A percentile compares a stretch with the other conserved stretches of the same genome.
Conservation (phyloP, 2,329 filamentous ascomycete genomes). For the Cercospora sp. region DNA sequence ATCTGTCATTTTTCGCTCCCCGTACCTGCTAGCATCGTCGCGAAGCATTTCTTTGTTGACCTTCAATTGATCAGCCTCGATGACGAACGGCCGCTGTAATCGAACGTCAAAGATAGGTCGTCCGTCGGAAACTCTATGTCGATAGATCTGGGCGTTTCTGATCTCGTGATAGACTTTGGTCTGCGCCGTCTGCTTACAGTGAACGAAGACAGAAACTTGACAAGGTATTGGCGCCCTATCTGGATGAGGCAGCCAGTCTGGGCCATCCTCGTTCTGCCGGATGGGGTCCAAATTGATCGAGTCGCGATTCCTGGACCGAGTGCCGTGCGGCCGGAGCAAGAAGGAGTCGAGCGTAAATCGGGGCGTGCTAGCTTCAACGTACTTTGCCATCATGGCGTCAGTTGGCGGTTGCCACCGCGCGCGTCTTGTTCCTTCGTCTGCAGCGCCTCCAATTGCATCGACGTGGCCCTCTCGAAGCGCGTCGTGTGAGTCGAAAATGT, state of each 20-base stretch:
- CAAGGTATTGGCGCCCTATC: constrained; percentile 26
- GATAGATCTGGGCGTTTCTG: constrained; percentile 24
- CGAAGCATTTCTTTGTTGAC: constrained; percentile 20
- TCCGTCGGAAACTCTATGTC: constrained; percentile 5
- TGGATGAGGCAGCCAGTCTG: constrained; percentile 31
- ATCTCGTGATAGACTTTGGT: constrained; percentile 18
- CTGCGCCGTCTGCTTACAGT: constrained; percentile 12
- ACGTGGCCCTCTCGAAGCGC: background rate
- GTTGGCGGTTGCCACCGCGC: constrained; percentile 18
- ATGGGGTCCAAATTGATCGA: background rate
- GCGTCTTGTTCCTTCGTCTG: constrained; percentile 7
- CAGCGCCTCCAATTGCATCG: constrained; percentile 4
- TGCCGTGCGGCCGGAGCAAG: background rate
- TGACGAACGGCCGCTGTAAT: constrained; percentile 30
- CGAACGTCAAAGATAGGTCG: constrained; percentile 28
- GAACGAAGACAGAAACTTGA: constrained; percentile 27
- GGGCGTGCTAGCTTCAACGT: background rate
- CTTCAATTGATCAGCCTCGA: constrained; percentile 30
- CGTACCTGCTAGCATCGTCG: constrained; percentile 20
- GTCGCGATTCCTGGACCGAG: background rate
- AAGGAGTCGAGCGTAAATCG: constrained; percentile 10
- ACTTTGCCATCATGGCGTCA: constrained; percentile 8
- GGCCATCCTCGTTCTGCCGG: background rate
- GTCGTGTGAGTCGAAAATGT: constrained; percentile 35
- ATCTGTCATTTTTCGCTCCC: constrained; percentile 29